Evolutionary conservation across 2,329 filamentous ascomycete genomes (phyloP).

Genomic region (Colletotrichum sp.): DNA sequence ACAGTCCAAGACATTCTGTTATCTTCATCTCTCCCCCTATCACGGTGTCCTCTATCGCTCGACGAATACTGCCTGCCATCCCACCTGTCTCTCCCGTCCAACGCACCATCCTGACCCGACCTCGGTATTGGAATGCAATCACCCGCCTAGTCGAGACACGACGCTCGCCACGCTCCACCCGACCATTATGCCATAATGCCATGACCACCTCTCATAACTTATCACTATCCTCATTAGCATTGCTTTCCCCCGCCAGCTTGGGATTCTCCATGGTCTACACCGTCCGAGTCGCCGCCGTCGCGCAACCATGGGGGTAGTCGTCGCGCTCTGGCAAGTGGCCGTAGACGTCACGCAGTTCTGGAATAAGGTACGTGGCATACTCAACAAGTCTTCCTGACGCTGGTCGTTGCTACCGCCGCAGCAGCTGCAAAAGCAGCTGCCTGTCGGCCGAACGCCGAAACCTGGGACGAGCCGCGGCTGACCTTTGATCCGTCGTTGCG

Average conservation of each 20-base stretch:
- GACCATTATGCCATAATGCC: constrained; percentile 18
- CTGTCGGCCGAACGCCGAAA: neutral
- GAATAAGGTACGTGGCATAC: constrained; percentile 54
- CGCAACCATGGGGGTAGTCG: constrained; percentile 44
- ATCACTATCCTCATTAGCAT: constrained; percentile 16
- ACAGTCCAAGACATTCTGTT: neutral
- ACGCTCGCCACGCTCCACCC: constrained; percentile 5
- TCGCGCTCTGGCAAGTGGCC: constrained; percentile 61
- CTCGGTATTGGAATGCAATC: constrained; percentile 15
- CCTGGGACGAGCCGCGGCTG: neutral
- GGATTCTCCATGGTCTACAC: constrained; percentile 16
- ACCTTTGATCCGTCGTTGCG: neutral
- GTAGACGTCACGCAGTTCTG: constrained; percentile 68
- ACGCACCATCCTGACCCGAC: neutral
- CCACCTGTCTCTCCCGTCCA: neutral
- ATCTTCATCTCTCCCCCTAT: neutral
- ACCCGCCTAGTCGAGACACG: constrained; percentile 1
- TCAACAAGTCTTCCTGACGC: neutral
- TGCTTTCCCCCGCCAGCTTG: constrained; percentile 5
- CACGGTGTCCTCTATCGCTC: neutral
- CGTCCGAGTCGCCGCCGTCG: constrained; percentile 5
- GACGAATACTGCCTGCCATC: neutral
- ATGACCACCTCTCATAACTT: constrained; percentile 1
- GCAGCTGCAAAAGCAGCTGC: neutral
- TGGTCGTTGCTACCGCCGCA: neutral